These are phyloP conservation scores for Salix brachista DNA, from an alignment of 345 rosid species.

Conservation along the genomic window DNA sequence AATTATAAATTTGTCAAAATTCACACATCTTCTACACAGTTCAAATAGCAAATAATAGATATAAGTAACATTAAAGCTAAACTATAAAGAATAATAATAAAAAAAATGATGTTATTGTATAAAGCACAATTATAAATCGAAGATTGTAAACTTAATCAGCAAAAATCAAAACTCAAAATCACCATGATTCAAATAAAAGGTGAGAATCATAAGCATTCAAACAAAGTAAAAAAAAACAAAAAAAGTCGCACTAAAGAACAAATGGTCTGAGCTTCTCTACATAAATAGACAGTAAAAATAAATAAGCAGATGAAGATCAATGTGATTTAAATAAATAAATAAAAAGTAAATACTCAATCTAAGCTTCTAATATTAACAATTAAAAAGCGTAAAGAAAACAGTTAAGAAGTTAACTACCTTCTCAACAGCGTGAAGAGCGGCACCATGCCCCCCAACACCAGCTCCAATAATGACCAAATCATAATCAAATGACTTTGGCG, in stretches of 20 bases:
- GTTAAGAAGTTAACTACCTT: constrained; percentile 41
- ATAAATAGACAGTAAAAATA: neutral
- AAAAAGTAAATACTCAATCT: neutral
- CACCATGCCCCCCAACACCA: constrained; percentile 98
- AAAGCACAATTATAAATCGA: neutral
- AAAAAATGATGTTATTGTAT: too few species aligned
- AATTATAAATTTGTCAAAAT: neutral
- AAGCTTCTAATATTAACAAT: neutral
- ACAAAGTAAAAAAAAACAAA: neutral
- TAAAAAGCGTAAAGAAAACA: neutral
- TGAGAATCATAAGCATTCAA: neutral
- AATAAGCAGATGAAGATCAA: neutral
- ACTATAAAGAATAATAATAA: neutral
- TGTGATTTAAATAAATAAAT: too few species aligned
- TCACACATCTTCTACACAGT: neutral
- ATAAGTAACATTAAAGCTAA: neutral
- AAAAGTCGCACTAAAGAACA: neutral
- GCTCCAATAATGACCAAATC: constrained; percentile 93
- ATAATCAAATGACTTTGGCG: constrained; percentile 73
- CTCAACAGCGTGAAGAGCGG: constrained; percentile 95
- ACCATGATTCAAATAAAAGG: neutral
- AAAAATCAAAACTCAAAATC: neutral
- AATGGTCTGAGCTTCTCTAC: neutral
- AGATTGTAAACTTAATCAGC: neutral
- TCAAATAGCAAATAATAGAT: neutral